Percentiles rank a stretch among this genome's conserved stretches.
Conservation (phyloP, 2,329 filamentous ascomycete species). For the Pseudogymnoascus destructans region DNA sequence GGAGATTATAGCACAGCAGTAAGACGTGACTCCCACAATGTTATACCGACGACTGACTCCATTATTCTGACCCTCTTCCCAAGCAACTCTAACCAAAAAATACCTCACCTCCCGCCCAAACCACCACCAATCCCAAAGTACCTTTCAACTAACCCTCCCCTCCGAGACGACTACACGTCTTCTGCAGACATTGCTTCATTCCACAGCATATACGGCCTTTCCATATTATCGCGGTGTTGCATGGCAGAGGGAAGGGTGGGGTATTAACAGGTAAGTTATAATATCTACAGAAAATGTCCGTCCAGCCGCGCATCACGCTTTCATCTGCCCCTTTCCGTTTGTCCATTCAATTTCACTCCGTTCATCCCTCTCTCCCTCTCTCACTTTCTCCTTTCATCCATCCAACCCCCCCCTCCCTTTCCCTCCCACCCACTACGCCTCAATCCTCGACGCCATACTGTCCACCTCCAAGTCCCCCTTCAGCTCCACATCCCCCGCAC, state of each 20-base stretch:
- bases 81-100: neutral
- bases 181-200: neutral
- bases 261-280: constrained; percentile 1
- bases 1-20: neutral
- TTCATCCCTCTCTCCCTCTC: constrained; percentile 40
- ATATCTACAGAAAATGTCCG: neutral
- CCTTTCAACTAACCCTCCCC: neutral
- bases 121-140: neutral
- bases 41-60: neutral
- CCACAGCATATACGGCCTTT: neutral
- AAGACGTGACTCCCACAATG: neutral
- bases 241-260: neutral
- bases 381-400: constrained; percentile 41
- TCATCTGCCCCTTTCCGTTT: neutral
- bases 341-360: neutral
- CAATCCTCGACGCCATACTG: constrained; percentile 32
- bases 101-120: neutral
- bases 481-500: constrained; percentile 18
- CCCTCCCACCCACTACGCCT: neutral
- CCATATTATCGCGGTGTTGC: neutral
- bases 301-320: neutral
- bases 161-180: neutral
- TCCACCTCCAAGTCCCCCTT: constrained; percentile 50
- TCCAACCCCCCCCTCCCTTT: constrained; percentile 44
- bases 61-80: neutral